Evolutionary conservation across 371 early-diverging fungal genomes (phyloP), one percentile per base, ranked within the genome.

Genomic region (Syncephalastrum sp.): DNA sequence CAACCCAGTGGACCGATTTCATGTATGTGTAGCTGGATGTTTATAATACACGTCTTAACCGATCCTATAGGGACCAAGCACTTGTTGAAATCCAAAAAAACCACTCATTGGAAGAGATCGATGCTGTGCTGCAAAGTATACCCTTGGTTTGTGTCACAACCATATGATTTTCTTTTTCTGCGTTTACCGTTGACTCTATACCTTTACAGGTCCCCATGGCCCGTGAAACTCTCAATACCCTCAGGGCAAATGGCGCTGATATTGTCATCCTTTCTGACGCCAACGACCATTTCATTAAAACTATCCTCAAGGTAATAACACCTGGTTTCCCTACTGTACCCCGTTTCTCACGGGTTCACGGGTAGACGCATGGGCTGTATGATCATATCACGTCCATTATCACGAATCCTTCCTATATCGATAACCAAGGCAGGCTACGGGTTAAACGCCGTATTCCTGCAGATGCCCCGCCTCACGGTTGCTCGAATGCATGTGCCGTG

Each of bases 191-290:
- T 47, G 42, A 15, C n/a, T 54, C 56, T n/a, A 27, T 42, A 13
- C 29, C 4, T 29, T 0, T 14, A 8, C 59, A 85, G 85, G 57
- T 73, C 7, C 72, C 77, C 7, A 85, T 83, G 19, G 86, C 88
- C 77, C 60, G 76, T 21, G 67, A 66, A 38, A 70, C 83, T 1
- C 51, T 83, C 25, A 61, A 76, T 47, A 52, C 72, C 13, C 72
- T 87, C 48, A 73, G 77, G 21, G 53, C 61, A 10, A 68, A 70
- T 29, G 70, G 83, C 15, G 72, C 82, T 4, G 84, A 85, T 16
- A 74, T 88, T 21, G 66, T 82, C 23, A 79, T 90, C 44, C 56
- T 88, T 27, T 88, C 90, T 5, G 92, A 92, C 64, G 86, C 91
- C 46, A 92, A 92, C 63, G 81, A 83, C 1, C 61, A 87, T 38